Evolutionary conservation across 2,329 filamentous ascomycete species (phyloP), one percentile per base, ranked within the genome.

Genomic region (Cyclaneusma minus): DNA sequence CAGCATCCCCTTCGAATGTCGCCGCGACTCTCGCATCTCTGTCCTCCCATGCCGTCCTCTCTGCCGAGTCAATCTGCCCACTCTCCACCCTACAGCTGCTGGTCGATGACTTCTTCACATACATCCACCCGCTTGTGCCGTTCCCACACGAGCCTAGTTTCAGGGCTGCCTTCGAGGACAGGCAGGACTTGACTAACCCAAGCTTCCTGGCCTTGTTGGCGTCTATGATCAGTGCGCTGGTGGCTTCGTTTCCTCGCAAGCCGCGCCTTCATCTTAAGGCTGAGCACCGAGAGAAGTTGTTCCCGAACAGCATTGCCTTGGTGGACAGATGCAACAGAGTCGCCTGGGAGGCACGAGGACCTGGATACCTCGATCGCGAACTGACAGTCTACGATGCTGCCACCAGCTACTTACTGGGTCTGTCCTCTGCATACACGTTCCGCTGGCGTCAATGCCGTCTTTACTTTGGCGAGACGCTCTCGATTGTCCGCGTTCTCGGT

Each of bases 81-180:
- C 60, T 75, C 48, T 64, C 68, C 6, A 68, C 75, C 7, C 54
- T 85, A 27, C 64, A 76, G 40, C 60, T 75, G 3, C 58, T 84
- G 10, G 66, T 85, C 30, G 75, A 84, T 46, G 79, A 85, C 52
- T 85, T 81, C 60, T 85, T 84, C 51, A 82, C 74, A 11, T 83
- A 83, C 45, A 75, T 84, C 28, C 76, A 84, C 39, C 79, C 79
- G 2, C 60, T 85, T 6, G 68, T 68, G 31, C 79, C 79, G 0
- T 84, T 85, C 30, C 79, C 79, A 0, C 79, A 85, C 47, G 76
- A 84, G 44, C 76, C 77, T 0, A 78, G 75, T 4, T 84, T 85
- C 46, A 65, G 77, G 13, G 64, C 70, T 34, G 70, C 70, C 2
- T 79, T 82, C 47, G 60, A 61, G 6, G 62, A 63, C 29, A 62